Conservation (phyloP, 495 filamentous ascomycete genomes). For the Friedmanniomyces endolithicus region DNA sequence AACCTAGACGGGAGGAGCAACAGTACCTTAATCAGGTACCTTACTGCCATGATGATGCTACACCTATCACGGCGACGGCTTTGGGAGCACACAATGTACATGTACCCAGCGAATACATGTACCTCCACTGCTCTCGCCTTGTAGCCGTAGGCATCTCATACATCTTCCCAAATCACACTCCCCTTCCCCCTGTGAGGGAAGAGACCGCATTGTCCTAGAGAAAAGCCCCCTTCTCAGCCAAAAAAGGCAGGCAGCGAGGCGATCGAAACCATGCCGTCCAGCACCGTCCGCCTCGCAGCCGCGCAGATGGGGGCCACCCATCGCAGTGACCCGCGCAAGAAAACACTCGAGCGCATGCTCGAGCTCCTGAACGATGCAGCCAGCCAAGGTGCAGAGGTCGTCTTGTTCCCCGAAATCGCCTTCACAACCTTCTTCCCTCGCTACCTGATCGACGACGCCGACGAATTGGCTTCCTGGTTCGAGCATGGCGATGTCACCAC, state of each 20-base stretch:
- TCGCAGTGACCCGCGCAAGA: conserved; percentile 17
- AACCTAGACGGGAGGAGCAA: no score
- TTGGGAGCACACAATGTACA: no score
- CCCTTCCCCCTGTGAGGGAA: no score
- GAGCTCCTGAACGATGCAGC: conserved; percentile 32
- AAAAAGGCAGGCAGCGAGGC: not conserved
- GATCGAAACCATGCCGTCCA: conserved; percentile 1
- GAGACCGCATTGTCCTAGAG: no score
- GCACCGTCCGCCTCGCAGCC: conserved; percentile 13
- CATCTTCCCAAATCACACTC: no score
- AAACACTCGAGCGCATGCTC: conserved; percentile 36
- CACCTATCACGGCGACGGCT: no score
- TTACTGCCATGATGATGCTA: no score
- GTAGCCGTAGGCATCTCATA: no score
- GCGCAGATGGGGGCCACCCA: conserved; percentile 19
- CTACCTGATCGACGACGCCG: conserved; percentile 31
- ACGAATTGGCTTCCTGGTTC: conserved; percentile 35
- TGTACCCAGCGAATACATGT: no score
- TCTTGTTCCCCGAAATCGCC: conserved; percentile 38
- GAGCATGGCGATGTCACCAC: conserved; percentile 32
- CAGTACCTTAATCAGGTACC: no score
- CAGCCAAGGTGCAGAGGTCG: conserved; percentile 31
- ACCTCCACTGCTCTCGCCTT: no score
- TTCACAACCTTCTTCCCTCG: conserved; percentile 43
- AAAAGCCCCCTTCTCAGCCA: not conserved